Evolutionary conservation across 495 filamentous ascomycete species (phyloP).

Genomic region (Penicillium paradoxum): DNA sequence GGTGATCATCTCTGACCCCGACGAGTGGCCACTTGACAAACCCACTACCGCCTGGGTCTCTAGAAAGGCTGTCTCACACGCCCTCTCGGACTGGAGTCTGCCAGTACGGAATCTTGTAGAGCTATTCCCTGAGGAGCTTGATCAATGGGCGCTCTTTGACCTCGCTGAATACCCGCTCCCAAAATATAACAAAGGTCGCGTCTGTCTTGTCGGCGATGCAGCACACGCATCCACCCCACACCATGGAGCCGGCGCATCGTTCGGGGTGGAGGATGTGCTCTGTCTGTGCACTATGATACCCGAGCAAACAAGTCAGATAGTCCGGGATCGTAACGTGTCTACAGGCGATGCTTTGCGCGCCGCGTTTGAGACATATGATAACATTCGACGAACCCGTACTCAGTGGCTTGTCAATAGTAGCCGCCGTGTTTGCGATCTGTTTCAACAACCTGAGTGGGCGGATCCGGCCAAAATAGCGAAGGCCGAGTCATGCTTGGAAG

Average conservation of each 20-base stretch:
- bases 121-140: constrained; percentile 40
- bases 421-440: constrained; percentile 13
- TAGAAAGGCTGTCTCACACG: constrained; percentile 20
- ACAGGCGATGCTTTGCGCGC: neutral
- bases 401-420: constrained; percentile 18
- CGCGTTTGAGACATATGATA: neutral
- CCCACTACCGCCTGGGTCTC: constrained; percentile 13
- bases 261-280: constrained; percentile 52
- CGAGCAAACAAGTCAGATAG: neutral
- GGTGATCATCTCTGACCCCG: constrained; percentile 36
- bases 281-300: neutral
- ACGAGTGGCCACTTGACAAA: constrained; percentile 35
- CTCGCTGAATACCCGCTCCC: constrained; percentile 39
- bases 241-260: constrained; percentile 51
- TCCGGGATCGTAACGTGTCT: neutral
- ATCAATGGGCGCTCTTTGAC: constrained; percentile 56
- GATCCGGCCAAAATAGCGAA: constrained; percentile 5
- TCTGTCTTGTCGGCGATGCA: constrained; percentile 48
- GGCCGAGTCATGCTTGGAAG: constrained; percentile 16
- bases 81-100: constrained; percentile 35
- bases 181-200: constrained; percentile 30
- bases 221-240: constrained; percentile 42
- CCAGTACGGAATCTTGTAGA: constrained; percentile 34
- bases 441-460: constrained; percentile 16
- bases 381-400: neutral